Evolutionary conservation across 129 eudicot species (phyloP).

Genomic region (Helichrysum umbraculigerum): DNA sequence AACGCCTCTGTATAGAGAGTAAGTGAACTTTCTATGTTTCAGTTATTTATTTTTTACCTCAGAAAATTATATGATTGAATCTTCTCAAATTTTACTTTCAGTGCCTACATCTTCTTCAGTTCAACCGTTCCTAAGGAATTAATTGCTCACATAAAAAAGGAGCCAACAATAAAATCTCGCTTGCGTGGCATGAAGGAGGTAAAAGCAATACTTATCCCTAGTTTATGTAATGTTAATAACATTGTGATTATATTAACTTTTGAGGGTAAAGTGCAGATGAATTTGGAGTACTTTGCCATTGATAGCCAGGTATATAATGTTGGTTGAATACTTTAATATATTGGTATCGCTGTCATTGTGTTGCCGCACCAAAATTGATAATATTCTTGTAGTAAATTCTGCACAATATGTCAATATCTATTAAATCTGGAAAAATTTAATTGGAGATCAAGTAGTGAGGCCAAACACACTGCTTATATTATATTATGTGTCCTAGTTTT

Average conservation of each 20-base stretch:
- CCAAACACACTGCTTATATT: not conserved
- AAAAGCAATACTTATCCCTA: not conserved
- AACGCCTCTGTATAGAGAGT: conserved; percentile 80
- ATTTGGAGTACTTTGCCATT: conserved; percentile 88
- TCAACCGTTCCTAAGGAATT: conserved; percentile 68
- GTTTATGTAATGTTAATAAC: conserved; percentile 10
- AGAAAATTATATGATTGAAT: not conserved
- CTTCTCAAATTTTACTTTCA: conserved; percentile 24
- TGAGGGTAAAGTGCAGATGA: conserved; percentile 71
- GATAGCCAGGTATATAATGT: conserved; percentile 79
- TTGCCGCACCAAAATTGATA: not conserved
- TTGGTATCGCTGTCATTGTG: conserved; percentile 1
- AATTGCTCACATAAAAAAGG: conserved; percentile 62
- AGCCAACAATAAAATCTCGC: conserved; percentile 67
- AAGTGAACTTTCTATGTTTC: conserved; percentile 32
- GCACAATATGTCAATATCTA: not conserved
- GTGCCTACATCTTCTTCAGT: conserved; percentile 92
- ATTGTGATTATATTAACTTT: conserved; percentile 15
- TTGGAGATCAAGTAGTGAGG: not conserved
- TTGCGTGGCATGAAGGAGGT: conserved; percentile 92
- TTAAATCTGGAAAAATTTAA: not conserved
- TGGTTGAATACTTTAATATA: conserved; percentile 12
- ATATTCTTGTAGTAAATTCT: not conserved
- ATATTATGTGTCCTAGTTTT: not conserved
- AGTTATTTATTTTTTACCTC: not conserved